A percentile compares a stretch with the other conserved stretches of the same genome.
These are phyloP conservation scores for Fusarium veterinarium DNA, from an alignment of 2,329 filamentous ascomycete genomes.

Conservation along the genomic window DNA sequence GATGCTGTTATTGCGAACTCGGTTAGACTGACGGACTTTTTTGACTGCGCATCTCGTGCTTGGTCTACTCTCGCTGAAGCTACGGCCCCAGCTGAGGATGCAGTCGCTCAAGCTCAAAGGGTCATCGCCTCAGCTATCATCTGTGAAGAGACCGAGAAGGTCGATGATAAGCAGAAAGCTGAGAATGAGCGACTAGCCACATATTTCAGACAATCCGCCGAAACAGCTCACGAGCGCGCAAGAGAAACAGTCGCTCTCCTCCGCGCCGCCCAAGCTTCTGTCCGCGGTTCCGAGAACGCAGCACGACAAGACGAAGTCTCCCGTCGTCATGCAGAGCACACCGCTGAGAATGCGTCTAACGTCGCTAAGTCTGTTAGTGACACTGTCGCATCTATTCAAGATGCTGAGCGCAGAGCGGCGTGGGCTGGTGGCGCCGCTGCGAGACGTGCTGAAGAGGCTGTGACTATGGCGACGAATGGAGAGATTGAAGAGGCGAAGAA, in stretches of 20 bases:
- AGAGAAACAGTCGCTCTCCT: constrained; percentile 22
- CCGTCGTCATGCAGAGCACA: not conserved
- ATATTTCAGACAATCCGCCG: constrained; percentile 27
- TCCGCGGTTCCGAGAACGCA: constrained; percentile 16
- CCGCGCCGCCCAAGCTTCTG: constrained; percentile 18
- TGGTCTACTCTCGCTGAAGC: constrained; percentile 28
- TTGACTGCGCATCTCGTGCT: constrained; percentile 17
- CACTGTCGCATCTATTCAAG: constrained; percentile 1
- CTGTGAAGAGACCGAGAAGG: constrained; percentile 23
- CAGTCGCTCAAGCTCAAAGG: constrained; percentile 20
- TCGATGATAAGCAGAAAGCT: constrained; percentile 18
- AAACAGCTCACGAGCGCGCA: constrained; percentile 23
- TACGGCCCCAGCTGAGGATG: constrained; percentile 25
- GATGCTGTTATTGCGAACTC: constrained; percentile 16
- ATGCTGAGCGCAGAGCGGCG: constrained; percentile 9
- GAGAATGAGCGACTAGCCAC: constrained; percentile 7
- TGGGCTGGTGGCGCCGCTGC: constrained; percentile 20
- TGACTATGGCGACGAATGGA: constrained; percentile 16
- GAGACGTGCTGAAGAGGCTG: constrained; percentile 21
- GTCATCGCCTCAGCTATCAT: constrained; percentile 22
- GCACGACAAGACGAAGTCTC: constrained; percentile 14
- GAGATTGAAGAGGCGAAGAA: constrained; percentile 15
- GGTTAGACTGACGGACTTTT: constrained; percentile 13
- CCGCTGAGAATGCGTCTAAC: not conserved
- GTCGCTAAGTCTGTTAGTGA: not conserved